Percentiles rank a stretch among this genome's conserved stretches.
phyloP scores from a whole-genome alignment of 1,284 basidiomycete species.

The Rhodotorula sp. region DNA sequence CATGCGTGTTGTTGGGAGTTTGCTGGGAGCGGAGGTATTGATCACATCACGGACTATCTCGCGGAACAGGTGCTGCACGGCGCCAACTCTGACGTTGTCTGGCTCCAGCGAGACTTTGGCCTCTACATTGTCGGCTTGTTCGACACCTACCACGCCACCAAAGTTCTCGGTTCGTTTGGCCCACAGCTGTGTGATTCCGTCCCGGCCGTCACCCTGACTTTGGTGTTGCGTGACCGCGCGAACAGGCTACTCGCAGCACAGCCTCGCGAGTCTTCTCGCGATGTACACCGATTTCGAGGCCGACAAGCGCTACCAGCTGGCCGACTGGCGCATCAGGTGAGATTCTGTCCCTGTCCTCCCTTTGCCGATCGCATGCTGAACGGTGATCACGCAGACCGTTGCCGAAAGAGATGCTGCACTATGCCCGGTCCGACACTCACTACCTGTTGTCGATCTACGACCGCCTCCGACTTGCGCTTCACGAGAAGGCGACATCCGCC shows the following conservation, averaged over 20 bases:
- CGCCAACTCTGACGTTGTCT: slow-evolving; percentile 88
- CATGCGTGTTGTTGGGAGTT: background rate
- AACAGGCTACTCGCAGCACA: slow-evolving; percentile 74
- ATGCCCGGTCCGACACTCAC: slow-evolving; percentile 94
- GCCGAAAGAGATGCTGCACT: slow-evolving; percentile 82
- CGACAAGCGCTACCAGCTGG: slow-evolving; percentile 93
- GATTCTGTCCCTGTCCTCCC: slow-evolving; percentile 34
- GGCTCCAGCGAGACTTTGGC: slow-evolving; percentile 95
- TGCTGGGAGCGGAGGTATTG: too few relatives aligned
- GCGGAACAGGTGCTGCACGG: slow-evolving; percentile 78
- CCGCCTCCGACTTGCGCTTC: slow-evolving; percentile 79
- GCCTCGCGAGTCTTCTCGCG: slow-evolving; percentile 78
- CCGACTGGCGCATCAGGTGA: slow-evolving; percentile 91
- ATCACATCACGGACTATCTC: background rate
- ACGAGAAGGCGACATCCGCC: slow-evolving; percentile 52
- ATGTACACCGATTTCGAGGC: slow-evolving; percentile 88
- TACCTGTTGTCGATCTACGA: slow-evolving; percentile 92
- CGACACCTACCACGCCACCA: slow-evolving; percentile 94
- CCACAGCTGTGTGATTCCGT: background rate
- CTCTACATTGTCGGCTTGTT: slow-evolving; percentile 92
- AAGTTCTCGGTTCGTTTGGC: slow-evolving; percentile 63
- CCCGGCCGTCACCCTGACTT: background rate
- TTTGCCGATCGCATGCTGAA: slow-evolving; percentile 42
- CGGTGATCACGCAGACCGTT: slow-evolving; percentile 60
- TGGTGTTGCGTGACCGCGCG: too few relatives aligned